Percentiles rank a stretch among this genome's conserved stretches.
phyloP scores from a whole-genome alignment of 2,329 filamentous ascomycete species.

The Pleoardoris graminearum region DNA sequence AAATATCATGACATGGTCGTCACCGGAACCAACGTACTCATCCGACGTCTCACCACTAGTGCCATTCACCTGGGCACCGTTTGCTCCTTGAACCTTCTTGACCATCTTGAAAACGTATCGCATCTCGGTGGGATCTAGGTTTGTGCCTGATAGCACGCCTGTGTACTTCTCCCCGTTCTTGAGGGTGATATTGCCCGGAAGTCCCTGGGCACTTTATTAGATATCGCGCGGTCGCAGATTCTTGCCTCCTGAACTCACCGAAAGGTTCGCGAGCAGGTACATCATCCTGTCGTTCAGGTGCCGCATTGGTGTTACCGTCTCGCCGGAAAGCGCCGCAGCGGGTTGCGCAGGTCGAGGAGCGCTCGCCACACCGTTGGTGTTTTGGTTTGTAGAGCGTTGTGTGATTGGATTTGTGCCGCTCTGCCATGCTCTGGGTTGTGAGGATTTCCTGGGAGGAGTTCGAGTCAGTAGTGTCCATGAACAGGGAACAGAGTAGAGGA shows the following conservation, averaged over 20 bases:
- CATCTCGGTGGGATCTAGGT: constrained; percentile 56
- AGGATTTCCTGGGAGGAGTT: constrained; percentile 50
- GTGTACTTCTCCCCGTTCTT: constrained; percentile 64
- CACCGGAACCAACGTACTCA: constrained; percentile 53
- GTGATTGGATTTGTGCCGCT: constrained; percentile 65
- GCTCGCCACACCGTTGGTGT: constrained; percentile 58
- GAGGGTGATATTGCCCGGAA: constrained; percentile 58
- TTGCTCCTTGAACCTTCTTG: constrained; percentile 52
- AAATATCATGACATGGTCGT: constrained; percentile 61
- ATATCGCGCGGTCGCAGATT: background rate
- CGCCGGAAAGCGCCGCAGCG: constrained; percentile 48
- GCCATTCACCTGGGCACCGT: constrained; percentile 53
- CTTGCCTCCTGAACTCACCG: constrained; percentile 51
- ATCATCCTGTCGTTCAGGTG: constrained; percentile 64
- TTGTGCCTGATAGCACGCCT: constrained; percentile 63
- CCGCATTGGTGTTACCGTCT: constrained; percentile 58
- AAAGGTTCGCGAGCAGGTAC: constrained; percentile 62
- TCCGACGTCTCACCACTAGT: constrained; percentile 43
- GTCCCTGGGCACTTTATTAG: constrained; percentile 52
- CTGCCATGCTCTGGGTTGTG: constrained; percentile 63
- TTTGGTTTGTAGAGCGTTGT: constrained; percentile 55
- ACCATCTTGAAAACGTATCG: constrained; percentile 69
- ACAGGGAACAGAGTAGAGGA: constrained; percentile 6
- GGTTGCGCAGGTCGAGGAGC: constrained; percentile 48
- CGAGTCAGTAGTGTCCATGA: constrained; percentile 23